Base-by-base conservation (phyloP, 306 rosid genomes). In the Datisca glomerata region DNA sequence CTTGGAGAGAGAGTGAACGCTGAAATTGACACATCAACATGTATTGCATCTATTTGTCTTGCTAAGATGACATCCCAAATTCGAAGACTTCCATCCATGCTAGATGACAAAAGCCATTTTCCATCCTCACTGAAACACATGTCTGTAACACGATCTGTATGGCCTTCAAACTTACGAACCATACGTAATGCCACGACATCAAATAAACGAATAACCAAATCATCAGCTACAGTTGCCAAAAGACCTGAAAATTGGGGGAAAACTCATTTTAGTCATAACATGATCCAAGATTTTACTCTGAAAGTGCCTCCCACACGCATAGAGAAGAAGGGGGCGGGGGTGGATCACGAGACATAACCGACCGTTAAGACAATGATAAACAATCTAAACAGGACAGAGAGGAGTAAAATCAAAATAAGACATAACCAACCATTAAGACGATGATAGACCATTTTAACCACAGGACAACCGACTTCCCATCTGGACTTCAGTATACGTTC, bases 41-140 rank as follows among this genome's bases (percentile, higher is more conserved):
- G 80, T 55, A 83, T 55, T 2, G 86, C 93, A 59, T 80, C 95
- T 49, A 83, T 83, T 62, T 77, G 95, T 63, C 93, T 70, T 34
- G 91, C 93, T 61, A 83, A 65, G 34, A 89, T 70, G 15, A 89
- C 86, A 68, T 89, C 93, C 95, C 95, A 89, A 53, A 83, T 76
- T 74, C 86, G 57, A 62, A 89, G 95, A 59, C 79, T 77, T 72
- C 95, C 86, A 70, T 89, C 97, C 97, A 89, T 79, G 56, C 97
- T 77, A 14, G 95, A 79, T 12, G 97, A 83, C 55, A 83, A 45
- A 63, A 89, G 81, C 97, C 93, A 89, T 68, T 89, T 89, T 25
- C 97, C 86, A 65, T 87, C 97, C 74, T 87, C 94, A 40, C 97
- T 87, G 76, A 87, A 87, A 63, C 93, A 82, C 69, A 87, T 62